Percentiles rank a stretch among this genome's conserved stretches.
Evolutionary conservation across 1,139 yeast genomes (phyloP).

Genomic region (Diutina rugosa): DNA sequence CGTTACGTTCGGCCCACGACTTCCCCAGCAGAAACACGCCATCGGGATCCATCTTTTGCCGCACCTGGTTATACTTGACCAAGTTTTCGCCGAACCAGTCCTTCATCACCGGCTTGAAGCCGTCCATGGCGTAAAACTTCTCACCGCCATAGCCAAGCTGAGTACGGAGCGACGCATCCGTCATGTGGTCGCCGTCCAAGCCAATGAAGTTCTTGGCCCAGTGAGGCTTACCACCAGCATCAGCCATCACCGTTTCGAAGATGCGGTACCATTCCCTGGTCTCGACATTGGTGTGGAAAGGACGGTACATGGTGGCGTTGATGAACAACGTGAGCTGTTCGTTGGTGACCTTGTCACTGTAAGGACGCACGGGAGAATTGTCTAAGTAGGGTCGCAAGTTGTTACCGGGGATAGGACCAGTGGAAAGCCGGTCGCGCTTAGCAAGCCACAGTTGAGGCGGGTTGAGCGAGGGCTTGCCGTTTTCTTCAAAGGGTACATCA

Average conservation of each 20-base stretch:
- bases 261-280: slow-evolving; percentile 70
- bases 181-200: slow-evolving; percentile 26
- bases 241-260: slow-evolving; percentile 69
- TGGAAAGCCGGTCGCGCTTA: slow-evolving; percentile 20
- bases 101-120: slow-evolving; percentile 54
- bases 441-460: slow-evolving; percentile 30
- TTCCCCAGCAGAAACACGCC: slow-evolving; percentile 70
- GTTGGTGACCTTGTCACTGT: slow-evolving; percentile 37
- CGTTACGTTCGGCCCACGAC: slow-evolving; percentile 74
- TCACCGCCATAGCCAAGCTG: slow-evolving; percentile 31
- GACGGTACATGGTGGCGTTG: slow-evolving; percentile 94
- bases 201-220: slow-evolving; percentile 99
- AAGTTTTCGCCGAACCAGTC: slow-evolving; percentile 78
- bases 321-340: slow-evolving; percentile 75
- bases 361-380: slow-evolving; percentile 42
- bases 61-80: slow-evolving; percentile 40
- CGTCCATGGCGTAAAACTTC: slow-evolving; percentile 66
- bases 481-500: slow-evolving; percentile 24
- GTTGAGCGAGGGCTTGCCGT: slow-evolving; percentile 32
- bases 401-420: slow-evolving; percentile 81
- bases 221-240: slow-evolving; percentile 88
- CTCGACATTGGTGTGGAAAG: slow-evolving; percentile 64
- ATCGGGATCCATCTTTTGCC: slow-evolving; percentile 63
- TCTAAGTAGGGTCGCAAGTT: slow-evolving; percentile 71
- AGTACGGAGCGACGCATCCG: slow-evolving; percentile 22